phyloP scores from a whole-genome alignment of 2,329 filamentous ascomycete species.

The Fusarium sp. region DNA sequence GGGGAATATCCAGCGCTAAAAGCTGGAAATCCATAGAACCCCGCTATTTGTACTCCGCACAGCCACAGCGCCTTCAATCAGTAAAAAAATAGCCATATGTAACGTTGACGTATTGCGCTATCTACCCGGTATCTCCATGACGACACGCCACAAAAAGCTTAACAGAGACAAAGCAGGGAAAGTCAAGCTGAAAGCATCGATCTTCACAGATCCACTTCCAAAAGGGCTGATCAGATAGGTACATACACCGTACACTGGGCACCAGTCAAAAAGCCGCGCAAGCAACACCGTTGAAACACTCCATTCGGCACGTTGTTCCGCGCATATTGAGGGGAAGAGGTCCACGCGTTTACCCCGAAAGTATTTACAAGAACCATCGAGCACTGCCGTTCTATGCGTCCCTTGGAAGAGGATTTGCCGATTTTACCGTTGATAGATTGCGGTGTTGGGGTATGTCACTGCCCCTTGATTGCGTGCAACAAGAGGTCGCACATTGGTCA shows the following conservation, averaged over 20 bases:
- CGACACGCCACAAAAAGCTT: slow-evolving; percentile 9
- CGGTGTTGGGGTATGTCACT: no score
- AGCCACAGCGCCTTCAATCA: no score
- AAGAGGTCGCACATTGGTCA: slow-evolving; percentile 8
- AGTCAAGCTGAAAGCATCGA: neutral
- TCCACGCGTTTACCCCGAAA: slow-evolving; percentile 5
- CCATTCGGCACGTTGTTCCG: slow-evolving; percentile 19
- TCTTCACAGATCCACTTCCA: slow-evolving; percentile 4
- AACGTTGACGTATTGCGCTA: slow-evolving; percentile 5
- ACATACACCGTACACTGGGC: no score
- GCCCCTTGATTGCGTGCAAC: slow-evolving; percentile 10
- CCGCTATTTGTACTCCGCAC: no score
- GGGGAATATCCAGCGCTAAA: neutral
- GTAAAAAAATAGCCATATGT: neutral
- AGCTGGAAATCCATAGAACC: slow-evolving; percentile 1
- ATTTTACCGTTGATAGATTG: slow-evolving; percentile 7
- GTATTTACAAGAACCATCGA: neutral
- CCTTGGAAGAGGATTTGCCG: neutral
- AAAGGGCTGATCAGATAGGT: neutral
- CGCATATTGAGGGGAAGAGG: neutral
- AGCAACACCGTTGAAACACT: slow-evolving; percentile 14
- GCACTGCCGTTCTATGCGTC: neutral
- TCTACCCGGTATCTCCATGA: neutral
- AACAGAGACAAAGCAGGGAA: slow-evolving; percentile 7
- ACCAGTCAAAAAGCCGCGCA: slow-evolving; percentile 18